Percentiles rank a stretch among this genome's conserved stretches.
These are phyloP conservation scores for Leptomonas pyrrhocoris DNA, from an alignment of 208 protist species.

Conservation along the genomic window DNA sequence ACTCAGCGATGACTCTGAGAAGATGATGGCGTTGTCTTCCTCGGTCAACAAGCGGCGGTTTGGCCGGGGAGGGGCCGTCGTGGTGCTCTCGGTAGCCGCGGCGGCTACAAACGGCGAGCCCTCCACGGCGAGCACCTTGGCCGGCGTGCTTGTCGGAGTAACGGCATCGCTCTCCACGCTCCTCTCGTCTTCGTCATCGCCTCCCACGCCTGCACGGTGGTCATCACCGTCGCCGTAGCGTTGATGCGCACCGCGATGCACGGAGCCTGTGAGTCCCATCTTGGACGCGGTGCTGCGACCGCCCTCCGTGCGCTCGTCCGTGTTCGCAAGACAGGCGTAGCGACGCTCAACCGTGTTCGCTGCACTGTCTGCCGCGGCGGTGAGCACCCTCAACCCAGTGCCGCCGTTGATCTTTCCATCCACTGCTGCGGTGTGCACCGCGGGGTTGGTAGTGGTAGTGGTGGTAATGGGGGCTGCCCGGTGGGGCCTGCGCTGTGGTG, in stretches of 20 bases:
- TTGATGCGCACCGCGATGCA: conserved; percentile 10
- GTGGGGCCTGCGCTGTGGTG: conserved; percentile 20
- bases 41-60: conserved; percentile 12
- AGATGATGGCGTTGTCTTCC: conserved; percentile 24
- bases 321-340: conserved; percentile 25
- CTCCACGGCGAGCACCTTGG: conserved; percentile 34
- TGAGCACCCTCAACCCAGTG: background rate
- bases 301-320: conserved; percentile 31
- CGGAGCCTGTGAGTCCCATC: conserved; percentile 35
- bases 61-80: background rate
- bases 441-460: background rate
- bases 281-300: conserved; percentile 22
- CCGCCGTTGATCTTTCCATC: conserved; percentile 9
- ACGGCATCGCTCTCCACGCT: background rate
- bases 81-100: conserved; percentile 5
- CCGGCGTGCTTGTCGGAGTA: conserved; percentile 30
- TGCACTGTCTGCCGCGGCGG: background rate
- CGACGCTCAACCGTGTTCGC: conserved; percentile 26
- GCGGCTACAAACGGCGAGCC: conserved; percentile 32
- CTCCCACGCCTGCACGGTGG: background rate
- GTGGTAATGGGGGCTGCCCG: background rate
- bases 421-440: conserved; percentile 1
- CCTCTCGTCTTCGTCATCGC: conserved; percentile 2
- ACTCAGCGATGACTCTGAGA: conserved; percentile 15
- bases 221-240: conserved; percentile 10